These are phyloP conservation scores for Agaricus subrufescens DNA, from an alignment of 768 basidiomycete genomes.

Conservation along the genomic window DNA sequence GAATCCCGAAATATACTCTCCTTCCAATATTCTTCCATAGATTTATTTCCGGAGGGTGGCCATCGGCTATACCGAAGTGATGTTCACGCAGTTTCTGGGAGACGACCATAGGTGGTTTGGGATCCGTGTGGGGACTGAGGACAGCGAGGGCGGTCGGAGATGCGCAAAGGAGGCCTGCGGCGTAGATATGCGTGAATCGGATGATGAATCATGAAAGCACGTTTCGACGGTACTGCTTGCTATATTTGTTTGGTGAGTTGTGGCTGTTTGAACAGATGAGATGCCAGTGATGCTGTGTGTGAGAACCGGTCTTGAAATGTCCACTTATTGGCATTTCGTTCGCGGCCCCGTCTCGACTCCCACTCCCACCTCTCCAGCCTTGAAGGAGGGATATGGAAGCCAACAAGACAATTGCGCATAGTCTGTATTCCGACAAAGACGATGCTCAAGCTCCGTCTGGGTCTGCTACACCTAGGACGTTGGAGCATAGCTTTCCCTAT, in stretches of 20 bases:
- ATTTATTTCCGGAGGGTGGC: constrained; percentile 29
- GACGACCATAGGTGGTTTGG: constrained; percentile 49
- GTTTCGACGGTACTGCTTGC: constrained; percentile 64
- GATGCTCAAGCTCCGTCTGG: too few relatives aligned
- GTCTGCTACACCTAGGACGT: too few relatives aligned
- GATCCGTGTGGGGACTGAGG: constrained; percentile 41
- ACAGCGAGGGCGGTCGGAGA: constrained; percentile 57
- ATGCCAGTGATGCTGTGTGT: too few relatives aligned
- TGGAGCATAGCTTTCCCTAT: too few relatives aligned
- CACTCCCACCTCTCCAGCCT: too few relatives aligned
- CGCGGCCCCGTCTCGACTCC: too few relatives aligned
- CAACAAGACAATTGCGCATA: too few relatives aligned
- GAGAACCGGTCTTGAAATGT: too few relatives aligned
- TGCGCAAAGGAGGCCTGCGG: constrained; percentile 66
- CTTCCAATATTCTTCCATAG: constrained; percentile 41
- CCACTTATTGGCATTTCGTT: too few relatives aligned
- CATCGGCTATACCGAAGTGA: constrained; percentile 69
- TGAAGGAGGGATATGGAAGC: too few relatives aligned
- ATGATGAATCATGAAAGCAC: constrained; percentile 37
- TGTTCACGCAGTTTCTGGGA: constrained; percentile 64
- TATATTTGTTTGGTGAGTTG: constrained; percentile 15
- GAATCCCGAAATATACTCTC: constrained; percentile 38
- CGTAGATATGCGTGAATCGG: constrained; percentile 54
- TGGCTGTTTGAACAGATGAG: constrained; percentile 23
- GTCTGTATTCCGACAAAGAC: too few relatives aligned